phyloP scores from a whole-genome alignment of 208 protist genomes.

The Trypanosoma cruzi region DNA sequence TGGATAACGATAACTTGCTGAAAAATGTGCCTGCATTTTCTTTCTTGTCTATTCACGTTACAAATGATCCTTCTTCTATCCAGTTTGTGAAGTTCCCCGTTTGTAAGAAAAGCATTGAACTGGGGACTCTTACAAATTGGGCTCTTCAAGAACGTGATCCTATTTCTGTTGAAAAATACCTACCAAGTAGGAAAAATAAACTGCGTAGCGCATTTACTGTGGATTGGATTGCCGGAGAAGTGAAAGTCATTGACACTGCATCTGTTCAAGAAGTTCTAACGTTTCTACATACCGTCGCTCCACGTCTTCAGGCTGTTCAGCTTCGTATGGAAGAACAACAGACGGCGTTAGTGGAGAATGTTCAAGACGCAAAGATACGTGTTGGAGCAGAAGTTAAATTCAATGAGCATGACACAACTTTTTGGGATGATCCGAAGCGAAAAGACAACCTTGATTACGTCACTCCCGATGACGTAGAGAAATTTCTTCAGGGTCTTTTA shows the following conservation, averaged over 20 bases:
- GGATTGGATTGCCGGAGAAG: slow-evolving; percentile 87
- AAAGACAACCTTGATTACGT: slow-evolving; percentile 66
- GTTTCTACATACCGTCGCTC: slow-evolving; percentile 85
- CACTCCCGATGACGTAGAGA: slow-evolving; percentile 73
- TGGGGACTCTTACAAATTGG: slow-evolving; percentile 76
- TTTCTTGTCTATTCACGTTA: slow-evolving; percentile 88
- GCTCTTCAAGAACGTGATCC: slow-evolving; percentile 77
- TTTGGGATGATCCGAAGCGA: slow-evolving; percentile 82
- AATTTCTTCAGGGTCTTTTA: slow-evolving; percentile 67
- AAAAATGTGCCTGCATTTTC: slow-evolving; percentile 85
- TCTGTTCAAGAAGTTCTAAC: slow-evolving; percentile 87
- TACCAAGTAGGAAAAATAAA: slow-evolving; percentile 13
- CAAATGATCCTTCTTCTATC: slow-evolving; percentile 64
- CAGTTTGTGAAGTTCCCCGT: slow-evolving; percentile 52
- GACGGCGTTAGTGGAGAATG: slow-evolving; percentile 46
- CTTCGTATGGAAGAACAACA: slow-evolving; percentile 90
- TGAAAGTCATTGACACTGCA: slow-evolving; percentile 85
- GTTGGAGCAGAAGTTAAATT: slow-evolving; percentile 74
- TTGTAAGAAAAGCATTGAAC: slow-evolving; percentile 43
- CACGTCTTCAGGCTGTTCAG: slow-evolving; percentile 87
- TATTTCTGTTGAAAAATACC: slow-evolving; percentile 51
- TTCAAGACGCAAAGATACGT: slow-evolving; percentile 80
- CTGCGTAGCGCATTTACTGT: slow-evolving; percentile 69
- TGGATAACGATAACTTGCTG: slow-evolving; percentile 88
- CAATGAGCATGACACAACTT: slow-evolving; percentile 78